Evolutionary conservation across 257 asterid genomes (phyloP).

Genomic region (Gynochthodes officinalis): DNA sequence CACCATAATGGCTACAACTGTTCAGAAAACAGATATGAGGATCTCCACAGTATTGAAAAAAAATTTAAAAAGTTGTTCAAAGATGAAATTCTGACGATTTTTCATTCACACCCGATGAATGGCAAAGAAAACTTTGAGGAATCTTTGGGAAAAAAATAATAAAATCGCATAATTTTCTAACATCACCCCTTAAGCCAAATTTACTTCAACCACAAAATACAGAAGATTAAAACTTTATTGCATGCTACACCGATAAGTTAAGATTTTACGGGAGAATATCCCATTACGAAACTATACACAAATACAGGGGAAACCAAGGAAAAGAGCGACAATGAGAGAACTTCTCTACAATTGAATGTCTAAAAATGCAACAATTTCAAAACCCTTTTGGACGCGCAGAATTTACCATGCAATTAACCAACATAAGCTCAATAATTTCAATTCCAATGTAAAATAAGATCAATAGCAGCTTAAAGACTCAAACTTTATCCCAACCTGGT

Average conservation of each 20-base stretch:
- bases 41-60: background rate
- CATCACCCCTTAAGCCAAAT: background rate
- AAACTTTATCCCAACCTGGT: background rate
- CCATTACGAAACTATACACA: background rate
- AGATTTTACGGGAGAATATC: background rate
- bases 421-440: background rate
- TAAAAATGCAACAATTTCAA: background rate
- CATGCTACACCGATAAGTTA: background rate
- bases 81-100: background rate
- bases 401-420: background rate
- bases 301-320: background rate
- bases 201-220: background rate
- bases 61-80: background rate
- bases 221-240: background rate
- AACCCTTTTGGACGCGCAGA: background rate
- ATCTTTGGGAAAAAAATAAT: too few relatives aligned
- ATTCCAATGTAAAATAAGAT: background rate
- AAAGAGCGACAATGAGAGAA: background rate
- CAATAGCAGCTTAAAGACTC: background rate
- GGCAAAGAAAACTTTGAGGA: background rate
- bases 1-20: background rate
- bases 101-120: background rate
- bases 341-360: background rate
- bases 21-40: background rate
- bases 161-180: background rate